Conservation (phyloP, 805 yeast species). For the Candida sphagnicola region DNA sequence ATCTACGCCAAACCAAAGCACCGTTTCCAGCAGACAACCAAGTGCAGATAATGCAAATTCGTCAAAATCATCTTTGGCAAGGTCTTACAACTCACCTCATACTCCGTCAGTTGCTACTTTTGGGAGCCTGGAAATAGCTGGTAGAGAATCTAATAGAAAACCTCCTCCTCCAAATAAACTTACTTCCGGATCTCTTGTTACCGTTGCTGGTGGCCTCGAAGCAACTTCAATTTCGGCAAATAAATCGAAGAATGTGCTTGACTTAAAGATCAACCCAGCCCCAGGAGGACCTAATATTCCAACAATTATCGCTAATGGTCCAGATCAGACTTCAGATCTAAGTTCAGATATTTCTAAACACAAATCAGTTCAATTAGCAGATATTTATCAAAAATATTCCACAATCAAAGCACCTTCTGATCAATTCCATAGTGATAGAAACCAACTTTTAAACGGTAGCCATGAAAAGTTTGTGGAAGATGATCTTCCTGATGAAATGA, state of each 20-base stretch:
- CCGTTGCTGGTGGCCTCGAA: background rate
- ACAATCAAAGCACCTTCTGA: slow-evolving; percentile 38
- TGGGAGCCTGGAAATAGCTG: background rate
- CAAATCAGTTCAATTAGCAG: slow-evolving; percentile 36
- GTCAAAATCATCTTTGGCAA: too few species aligned
- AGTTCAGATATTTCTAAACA: slow-evolving; percentile 16
- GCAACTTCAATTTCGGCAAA: slow-evolving; percentile 6
- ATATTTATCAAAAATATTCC: slow-evolving; percentile 41
- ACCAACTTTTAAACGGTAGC: slow-evolving; percentile 32
- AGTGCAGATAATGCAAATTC: slow-evolving; percentile 1
- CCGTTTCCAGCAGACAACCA: background rate
- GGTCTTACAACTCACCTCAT: slow-evolving; percentile 1
- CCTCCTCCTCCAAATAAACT: too few species aligned
- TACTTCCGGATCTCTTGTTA: background rate
- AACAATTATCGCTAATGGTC: slow-evolving; percentile 1
- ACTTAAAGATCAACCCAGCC: slow-evolving; percentile 10
- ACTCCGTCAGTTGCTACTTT: slow-evolving; percentile 2
- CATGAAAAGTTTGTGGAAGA: slow-evolving; percentile 32
- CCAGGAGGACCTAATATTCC: slow-evolving; percentile 5
- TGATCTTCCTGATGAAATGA: slow-evolving; percentile 27
- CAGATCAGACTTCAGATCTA: background rate
- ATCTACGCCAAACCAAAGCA: background rate
- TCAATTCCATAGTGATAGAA: slow-evolving; percentile 31
- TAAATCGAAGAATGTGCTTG: slow-evolving; percentile 10
- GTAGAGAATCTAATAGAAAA: background rate